Percentiles rank a stretch among this genome's conserved stretches.
Evolutionary conservation across 2,329 filamentous ascomycete species (phyloP).

Genomic region (Pseudovirgaria hyperparasitica): DNA sequence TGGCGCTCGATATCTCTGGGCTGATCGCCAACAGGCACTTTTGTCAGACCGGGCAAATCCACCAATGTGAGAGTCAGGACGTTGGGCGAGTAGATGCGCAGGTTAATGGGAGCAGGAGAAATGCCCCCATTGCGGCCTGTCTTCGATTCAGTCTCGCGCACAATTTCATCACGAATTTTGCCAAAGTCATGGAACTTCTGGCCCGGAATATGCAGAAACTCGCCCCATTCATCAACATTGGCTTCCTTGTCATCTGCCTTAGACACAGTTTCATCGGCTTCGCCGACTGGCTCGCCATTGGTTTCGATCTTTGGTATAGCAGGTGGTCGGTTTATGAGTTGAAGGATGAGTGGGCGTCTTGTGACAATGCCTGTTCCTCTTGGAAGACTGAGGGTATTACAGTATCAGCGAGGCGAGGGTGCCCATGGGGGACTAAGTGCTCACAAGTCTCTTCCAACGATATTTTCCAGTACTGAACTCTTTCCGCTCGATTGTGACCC

Average conservation of each 20-base stretch:
- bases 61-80: slow-evolving; percentile 94
- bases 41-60: slow-evolving; percentile 90
- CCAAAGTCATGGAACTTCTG: slow-evolving; percentile 98
- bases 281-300: slow-evolving; percentile 65
- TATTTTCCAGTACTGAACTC: slow-evolving; percentile 97
- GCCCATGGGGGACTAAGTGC: slow-evolving; percentile 24
- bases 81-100: slow-evolving; percentile 96
- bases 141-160: slow-evolving; percentile 90
- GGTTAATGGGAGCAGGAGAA: slow-evolving; percentile 90
- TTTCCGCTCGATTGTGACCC: slow-evolving; percentile 98
- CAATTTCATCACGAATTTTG: slow-evolving; percentile 96
- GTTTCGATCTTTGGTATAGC: slow-evolving; percentile 43
- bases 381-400: slow-evolving; percentile 53
- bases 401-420: slow-evolving; percentile 13
- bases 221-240: slow-evolving; percentile 94
- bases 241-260: slow-evolving; percentile 69
- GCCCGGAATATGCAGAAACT: slow-evolving; percentile 94
- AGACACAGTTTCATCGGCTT: no score
- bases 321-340: slow-evolving; percentile 91
- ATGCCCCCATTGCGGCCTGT: slow-evolving; percentile 94
- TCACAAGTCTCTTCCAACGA: slow-evolving; percentile 97
- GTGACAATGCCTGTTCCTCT: slow-evolving; percentile 97
- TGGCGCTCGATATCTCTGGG: slow-evolving; percentile 93
- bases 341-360: slow-evolving; percentile 85
- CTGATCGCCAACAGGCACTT: slow-evolving; percentile 92